Conservation (phyloP, 345 rosid species). For the Populus nigra region DNA sequence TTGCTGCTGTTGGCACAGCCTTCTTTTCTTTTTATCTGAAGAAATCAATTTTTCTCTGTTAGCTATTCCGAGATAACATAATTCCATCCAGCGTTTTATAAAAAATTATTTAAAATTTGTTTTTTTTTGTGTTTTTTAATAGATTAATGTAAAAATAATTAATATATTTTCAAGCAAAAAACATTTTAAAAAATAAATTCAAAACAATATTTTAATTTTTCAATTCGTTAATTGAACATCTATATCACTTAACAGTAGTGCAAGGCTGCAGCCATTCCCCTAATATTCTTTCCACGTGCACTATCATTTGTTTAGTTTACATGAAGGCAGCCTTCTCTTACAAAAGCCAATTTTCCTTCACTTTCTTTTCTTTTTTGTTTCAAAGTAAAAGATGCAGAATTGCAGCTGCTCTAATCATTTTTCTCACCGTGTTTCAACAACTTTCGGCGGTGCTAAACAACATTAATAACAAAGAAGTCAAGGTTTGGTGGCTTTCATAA, state of each 20-base stretch:
- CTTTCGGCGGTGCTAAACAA: constrained; percentile 36
- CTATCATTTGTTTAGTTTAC: neutral
- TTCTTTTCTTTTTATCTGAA: too few species aligned
- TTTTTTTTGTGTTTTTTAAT: too few species aligned
- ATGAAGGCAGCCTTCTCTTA: constrained; percentile 4
- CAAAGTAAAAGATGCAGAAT: neutral
- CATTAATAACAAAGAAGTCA: constrained; percentile 7
- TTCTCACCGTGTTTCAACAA: neutral
- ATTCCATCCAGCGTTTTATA: too few species aligned
- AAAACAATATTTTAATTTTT: neutral
- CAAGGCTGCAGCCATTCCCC: neutral
- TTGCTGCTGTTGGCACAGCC: too few species aligned
- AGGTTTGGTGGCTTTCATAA: constrained; percentile 16
- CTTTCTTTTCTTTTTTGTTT: neutral
- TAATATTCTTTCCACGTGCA: constrained; percentile 26
- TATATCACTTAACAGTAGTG: neutral
- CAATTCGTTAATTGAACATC: neutral
- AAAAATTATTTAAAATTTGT: fast-evolving
- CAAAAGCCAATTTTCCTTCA: too few species aligned
- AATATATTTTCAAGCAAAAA: too few species aligned
- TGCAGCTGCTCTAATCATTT: constrained; percentile 9
- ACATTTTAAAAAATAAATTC: too few species aligned
- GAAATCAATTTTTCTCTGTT: too few species aligned
- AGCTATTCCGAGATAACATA: too few species aligned
- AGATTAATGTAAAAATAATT: too few species aligned